Percentiles rank a stretch among this genome's conserved stretches.
These are phyloP conservation scores for Dothideomycetidae sp. DNA, from an alignment of 2,329 filamentous ascomycete species.

Conservation along the genomic window DNA sequence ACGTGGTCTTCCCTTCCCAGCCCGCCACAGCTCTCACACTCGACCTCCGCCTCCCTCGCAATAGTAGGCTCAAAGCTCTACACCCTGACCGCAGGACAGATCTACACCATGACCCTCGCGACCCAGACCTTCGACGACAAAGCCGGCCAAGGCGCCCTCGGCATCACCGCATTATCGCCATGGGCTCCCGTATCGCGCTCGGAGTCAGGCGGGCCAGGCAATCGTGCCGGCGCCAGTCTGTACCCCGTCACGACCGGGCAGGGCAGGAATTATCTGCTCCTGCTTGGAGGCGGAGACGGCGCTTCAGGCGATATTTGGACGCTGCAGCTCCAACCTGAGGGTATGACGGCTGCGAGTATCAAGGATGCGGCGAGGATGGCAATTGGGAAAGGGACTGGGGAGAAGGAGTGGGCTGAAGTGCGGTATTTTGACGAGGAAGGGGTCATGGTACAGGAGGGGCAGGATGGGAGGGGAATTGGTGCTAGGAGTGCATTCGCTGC, in stretches of 20 bases:
- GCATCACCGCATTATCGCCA: constrained; percentile 18
- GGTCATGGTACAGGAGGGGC: constrained; percentile 20
- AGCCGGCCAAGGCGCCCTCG: constrained; percentile 10
- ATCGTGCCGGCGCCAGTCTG: constrained; percentile 26
- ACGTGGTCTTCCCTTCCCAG: constrained; percentile 39
- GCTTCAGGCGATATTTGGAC: constrained; percentile 34
- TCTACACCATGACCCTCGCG: constrained; percentile 14
- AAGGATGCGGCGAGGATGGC: constrained; percentile 37
- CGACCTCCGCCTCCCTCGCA: constrained; percentile 27
- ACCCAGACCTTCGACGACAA: constrained; percentile 10
- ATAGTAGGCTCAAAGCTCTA: constrained; percentile 31
- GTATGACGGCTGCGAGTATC: constrained; percentile 32
- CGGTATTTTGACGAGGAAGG: constrained; percentile 33
- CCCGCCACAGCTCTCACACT: constrained; percentile 22
- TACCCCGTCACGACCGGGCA: constrained; percentile 30
- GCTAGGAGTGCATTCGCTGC: constrained; percentile 26
- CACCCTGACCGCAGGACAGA: constrained; percentile 12
- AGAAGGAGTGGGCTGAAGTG: constrained; percentile 37
- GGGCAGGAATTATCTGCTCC: constrained; percentile 34
- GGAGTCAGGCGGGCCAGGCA: constrained; percentile 28
- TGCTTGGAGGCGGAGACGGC: constrained; percentile 33
- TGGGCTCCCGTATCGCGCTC: constrained; percentile 28
- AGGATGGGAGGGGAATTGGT: constrained; percentile 25
- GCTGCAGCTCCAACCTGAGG: constrained; percentile 36
- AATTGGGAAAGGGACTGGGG: constrained; percentile 33